Percentiles rank a stretch among this genome's conserved stretches.
Conservation (phyloP, 192 early-diverging fungal genomes). For the Neocallimastix lanati region DNA sequence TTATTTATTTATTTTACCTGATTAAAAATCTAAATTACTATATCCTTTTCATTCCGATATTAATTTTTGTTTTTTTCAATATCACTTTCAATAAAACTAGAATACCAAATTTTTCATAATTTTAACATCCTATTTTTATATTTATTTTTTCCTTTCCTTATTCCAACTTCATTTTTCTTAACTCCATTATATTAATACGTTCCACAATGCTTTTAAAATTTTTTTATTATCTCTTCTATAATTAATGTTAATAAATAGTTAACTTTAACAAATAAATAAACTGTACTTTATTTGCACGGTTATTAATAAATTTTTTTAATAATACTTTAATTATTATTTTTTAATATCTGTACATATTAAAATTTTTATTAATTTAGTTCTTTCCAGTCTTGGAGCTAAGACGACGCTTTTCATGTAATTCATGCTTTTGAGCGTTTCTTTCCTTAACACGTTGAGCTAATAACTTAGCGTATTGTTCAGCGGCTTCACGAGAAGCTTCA, state of each 20-base stretch:
- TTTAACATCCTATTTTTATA: too few relatives aligned
- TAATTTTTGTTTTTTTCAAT: too few relatives aligned
- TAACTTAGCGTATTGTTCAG: constrained; percentile 63
- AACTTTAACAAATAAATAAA: background rate
- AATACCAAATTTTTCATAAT: too few relatives aligned
- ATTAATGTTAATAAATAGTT: background rate
- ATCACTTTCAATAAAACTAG: too few relatives aligned
- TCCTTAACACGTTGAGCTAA: constrained; percentile 88
- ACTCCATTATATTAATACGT: too few relatives aligned
- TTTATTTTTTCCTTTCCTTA: too few relatives aligned
- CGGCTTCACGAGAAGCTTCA: constrained; percentile 62
- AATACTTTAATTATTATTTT: background rate
- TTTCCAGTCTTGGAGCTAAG: constrained; percentile 7
- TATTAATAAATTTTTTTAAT: background rate
- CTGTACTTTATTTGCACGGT: background rate
- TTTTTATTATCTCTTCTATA: background rate
- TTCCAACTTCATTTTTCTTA: too few relatives aligned
- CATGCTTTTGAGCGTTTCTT: constrained; percentile 66
- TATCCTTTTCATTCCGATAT: too few relatives aligned
- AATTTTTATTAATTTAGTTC: background rate
- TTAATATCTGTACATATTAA: background rate
- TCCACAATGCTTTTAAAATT: too few relatives aligned
- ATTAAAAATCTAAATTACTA: too few relatives aligned
- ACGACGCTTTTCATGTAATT: constrained; percentile 51
- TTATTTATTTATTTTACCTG: too few relatives aligned